A percentile compares a stretch with the other conserved stretches of the same genome.
Evolutionary conservation across 164 flowering plant species (phyloP).

Genomic region (Umbilicus rupestris): DNA sequence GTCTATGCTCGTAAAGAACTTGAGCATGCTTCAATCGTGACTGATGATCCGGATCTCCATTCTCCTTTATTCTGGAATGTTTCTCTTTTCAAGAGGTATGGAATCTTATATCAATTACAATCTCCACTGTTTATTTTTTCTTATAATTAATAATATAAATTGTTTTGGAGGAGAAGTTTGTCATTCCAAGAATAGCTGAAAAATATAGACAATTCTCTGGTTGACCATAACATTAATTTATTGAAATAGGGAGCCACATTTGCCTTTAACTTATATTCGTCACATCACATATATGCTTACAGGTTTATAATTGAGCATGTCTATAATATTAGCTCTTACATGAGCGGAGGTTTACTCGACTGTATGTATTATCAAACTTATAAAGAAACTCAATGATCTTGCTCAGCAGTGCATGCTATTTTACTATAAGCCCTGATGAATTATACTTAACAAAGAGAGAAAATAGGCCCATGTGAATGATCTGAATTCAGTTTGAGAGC

Average conservation of each 20-base stretch:
- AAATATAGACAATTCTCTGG: background rate
- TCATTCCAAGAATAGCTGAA: background rate
- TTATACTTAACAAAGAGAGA: too few species aligned
- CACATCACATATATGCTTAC: too few species aligned
- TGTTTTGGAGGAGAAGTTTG: background rate
- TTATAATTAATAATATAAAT: background rate
- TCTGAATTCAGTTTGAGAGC: background rate
- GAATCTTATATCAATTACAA: background rate
- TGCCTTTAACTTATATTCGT: background rate
- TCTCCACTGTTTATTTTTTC: background rate
- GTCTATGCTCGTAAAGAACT: conserved; percentile 58
- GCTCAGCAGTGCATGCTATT: too few species aligned
- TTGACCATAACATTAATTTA: background rate
- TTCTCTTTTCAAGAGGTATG: conserved; percentile 64
- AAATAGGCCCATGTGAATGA: too few species aligned
- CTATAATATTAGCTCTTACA: too few species aligned
- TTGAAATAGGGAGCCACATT: background rate
- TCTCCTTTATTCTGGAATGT: conserved; percentile 61
- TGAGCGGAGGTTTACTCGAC: too few species aligned
- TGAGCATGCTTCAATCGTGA: conserved; percentile 32
- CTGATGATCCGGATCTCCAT: conserved; percentile 53
- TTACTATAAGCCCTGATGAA: too few species aligned
- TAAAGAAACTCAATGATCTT: too few species aligned
- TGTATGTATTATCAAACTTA: too few species aligned
- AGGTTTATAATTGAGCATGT: too few species aligned